Base-by-base conservation (phyloP, 495 filamentous ascomycete species). In the Hypoxylon fragiforme region DNA sequence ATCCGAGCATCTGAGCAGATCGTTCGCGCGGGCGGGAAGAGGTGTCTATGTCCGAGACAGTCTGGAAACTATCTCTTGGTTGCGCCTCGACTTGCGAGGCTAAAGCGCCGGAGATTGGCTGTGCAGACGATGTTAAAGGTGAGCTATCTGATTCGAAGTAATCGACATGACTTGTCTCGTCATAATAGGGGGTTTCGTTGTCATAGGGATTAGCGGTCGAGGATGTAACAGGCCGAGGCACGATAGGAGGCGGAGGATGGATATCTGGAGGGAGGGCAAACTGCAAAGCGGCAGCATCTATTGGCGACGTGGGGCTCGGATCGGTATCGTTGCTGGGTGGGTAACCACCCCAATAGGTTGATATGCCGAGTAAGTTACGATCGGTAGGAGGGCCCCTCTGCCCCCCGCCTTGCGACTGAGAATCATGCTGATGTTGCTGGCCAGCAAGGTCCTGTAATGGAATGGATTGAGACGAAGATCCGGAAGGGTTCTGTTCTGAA, bases 381-480 rank as follows among this genome's bases (percentile, higher is more conserved):
- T 62, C 54, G 54, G 60, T 47, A 19, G 46, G 54, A 28, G 53
- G 50, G 11, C 63, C 65, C 30, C 64, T 65, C 19, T 69, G 62
- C 19, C 59, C 56, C 19, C 63, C 70, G 24, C 54, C 56, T 40
- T 59, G 66, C 44, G 68, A 63, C 22, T 73, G 63, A 35, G 49
- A 50, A 35, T 62, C 68, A 37, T 53, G 60, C 13, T 77, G 73
- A 51, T 79, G 81, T 37, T 82, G 77, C 26, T 80, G 73, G 45
- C 82, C 78, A 22, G 84, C 83, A 40, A 96, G 84, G 68, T 95
- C 85, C 68, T 87, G 87, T 40, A 97, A 76, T 39, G 92, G 90
- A 70, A 96, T 95, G 34, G 86, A 87, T 53, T 90, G 86, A 41
- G 80, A 72, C 24, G 81, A 68, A 31, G 79, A 57, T 50, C 75